Conservation (phyloP, 257 asterid species). For the Petunia secreta region DNA sequence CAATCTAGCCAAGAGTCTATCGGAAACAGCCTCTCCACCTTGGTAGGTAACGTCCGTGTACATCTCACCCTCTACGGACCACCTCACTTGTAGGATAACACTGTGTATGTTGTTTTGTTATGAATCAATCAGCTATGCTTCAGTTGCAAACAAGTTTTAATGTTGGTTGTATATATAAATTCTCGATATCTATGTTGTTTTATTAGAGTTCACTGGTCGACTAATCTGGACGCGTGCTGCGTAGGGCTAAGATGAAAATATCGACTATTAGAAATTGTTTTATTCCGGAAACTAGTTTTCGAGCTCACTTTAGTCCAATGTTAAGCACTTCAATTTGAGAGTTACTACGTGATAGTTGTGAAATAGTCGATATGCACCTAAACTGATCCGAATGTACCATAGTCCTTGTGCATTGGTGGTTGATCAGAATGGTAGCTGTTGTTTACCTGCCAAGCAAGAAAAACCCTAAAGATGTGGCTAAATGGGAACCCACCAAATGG, state of each 20-base stretch:
- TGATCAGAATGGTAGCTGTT: conserved; percentile 17
- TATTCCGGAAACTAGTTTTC: neutral
- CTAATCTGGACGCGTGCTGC: too few species aligned
- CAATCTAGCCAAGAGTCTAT: neutral
- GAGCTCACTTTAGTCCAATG: too few species aligned
- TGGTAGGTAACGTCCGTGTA: too few species aligned
- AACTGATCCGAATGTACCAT: too few species aligned
- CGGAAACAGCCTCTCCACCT: too few species aligned
- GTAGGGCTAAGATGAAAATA: too few species aligned
- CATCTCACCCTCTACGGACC: too few species aligned
- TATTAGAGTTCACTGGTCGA: neutral
- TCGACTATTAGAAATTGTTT: neutral
- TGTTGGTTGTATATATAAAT: neutral
- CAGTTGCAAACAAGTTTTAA: neutral
- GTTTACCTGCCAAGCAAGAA: conserved; percentile 3
- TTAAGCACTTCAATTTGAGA: too few species aligned
- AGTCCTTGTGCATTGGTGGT: neutral
- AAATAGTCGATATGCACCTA: too few species aligned
- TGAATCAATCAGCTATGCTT: neutral
- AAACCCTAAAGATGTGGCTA: neutral
- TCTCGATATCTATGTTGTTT: neutral
- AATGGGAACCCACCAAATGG: neutral
- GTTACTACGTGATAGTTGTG: too few species aligned
- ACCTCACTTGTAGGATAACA: too few species aligned
- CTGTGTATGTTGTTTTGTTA: neutral